These are phyloP conservation scores for Microbotryum lychnidis-dioicae DNA, from an alignment of 1,284 basidiomycete species.

Conservation along the genomic window DNA sequence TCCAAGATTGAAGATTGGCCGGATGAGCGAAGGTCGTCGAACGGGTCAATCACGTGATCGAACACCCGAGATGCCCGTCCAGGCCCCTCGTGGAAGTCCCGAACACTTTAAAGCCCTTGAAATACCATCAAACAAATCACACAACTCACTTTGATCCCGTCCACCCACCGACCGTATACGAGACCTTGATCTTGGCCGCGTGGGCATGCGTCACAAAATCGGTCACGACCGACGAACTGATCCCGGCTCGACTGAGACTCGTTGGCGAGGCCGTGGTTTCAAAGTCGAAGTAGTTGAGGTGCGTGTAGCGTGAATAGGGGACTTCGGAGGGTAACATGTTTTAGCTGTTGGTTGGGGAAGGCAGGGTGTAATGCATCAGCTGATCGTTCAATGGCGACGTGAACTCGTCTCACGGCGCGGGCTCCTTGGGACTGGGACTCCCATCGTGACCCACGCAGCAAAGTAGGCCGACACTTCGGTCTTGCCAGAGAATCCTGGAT, in stretches of 20 bases:
- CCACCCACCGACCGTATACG: slow-evolving; percentile 17
- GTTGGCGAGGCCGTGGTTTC: slow-evolving; percentile 14
- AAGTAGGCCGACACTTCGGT: neutral
- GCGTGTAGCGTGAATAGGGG: slow-evolving; percentile 16
- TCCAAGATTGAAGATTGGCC: too few species aligned
- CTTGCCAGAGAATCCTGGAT: slow-evolving; percentile 1
- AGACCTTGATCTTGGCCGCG: slow-evolving; percentile 3
- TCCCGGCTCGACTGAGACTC: slow-evolving; percentile 17
- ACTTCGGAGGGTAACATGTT: slow-evolving; percentile 7
- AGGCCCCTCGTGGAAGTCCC: too few species aligned
- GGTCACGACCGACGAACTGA: slow-evolving; percentile 9
- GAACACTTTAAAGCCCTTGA: too few species aligned
- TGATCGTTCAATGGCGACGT: too few species aligned
- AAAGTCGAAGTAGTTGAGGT: slow-evolving; percentile 26
- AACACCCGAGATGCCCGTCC: too few species aligned
- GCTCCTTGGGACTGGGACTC: neutral
- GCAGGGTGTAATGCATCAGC: too few species aligned
- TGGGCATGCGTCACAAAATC: slow-evolving; percentile 18
- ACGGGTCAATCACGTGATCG: too few species aligned
- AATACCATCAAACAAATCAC: too few species aligned
- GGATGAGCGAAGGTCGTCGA: too few species aligned
- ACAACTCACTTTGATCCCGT: slow-evolving; percentile 7
- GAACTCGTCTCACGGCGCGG: too few species aligned
- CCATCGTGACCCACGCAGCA: neutral
- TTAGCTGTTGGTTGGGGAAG: too few species aligned